Base-by-base conservation (phyloP, 306 rosid genomes). In the Vigna angularis region DNA sequence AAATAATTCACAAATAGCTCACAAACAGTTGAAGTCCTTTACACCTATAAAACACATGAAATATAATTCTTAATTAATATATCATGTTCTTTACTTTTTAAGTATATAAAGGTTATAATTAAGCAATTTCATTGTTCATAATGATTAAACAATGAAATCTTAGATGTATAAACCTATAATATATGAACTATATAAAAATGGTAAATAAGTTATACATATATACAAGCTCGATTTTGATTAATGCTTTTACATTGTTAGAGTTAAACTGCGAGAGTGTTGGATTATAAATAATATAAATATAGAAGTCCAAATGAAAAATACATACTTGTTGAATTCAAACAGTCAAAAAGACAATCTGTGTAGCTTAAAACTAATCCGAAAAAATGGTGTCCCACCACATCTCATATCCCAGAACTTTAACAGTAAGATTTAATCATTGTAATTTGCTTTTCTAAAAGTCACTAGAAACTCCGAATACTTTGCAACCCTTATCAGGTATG, bases 391-490 rank as follows among this genome's bases (percentile, higher is more conserved):
- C 80, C 86, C 84, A 79, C 84, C 72, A 75, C 14, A 28, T 70
- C 56, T 55, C 73, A 80, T 24, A 13, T 64, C 74, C 7, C 47
- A 7, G 3, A 76, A 73, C 32, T 72, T 77, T 71, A 18, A 15
- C 72, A 57, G 62, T 12, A 49, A 52, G 69, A 15, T 53, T 36
- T 72, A 70, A 57, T 74, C 55, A 79, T 74, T 20, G n/a, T 30
- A 64, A 65, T 67, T 50, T 64, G 79, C 82, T 82, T 82, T 73
- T 24, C n/a, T 18, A 66, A 67, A 73, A 78, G 82, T 20, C 52
- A 32, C 22, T 3, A 16, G 7, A 47, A 51, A 44, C n/a, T 42
- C 16, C 79, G 9, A 17, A 15, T 2, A 38, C 20, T 16, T 47
- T 6, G 51, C 34, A 14, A 61, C 6, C 22, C 2, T 34, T 70